Evolutionary conservation across 2,329 filamentous ascomycete species (phyloP).

Genomic region (Hymenoscyphus salicellus): DNA sequence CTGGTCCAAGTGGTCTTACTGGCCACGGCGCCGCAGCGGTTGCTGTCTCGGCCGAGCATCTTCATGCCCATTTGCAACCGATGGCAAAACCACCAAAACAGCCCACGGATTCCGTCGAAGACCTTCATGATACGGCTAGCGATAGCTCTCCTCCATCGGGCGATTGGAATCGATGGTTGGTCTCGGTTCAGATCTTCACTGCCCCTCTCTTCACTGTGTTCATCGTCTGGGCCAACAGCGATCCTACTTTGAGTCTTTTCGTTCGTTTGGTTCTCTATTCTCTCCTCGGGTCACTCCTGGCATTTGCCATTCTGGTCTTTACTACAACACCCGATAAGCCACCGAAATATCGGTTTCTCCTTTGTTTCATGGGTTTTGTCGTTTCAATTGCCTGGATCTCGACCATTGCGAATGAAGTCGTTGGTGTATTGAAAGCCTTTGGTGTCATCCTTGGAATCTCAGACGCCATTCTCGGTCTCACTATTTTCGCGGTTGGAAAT

Average conservation of each 20-base stretch:
- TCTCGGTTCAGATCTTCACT: slow-evolving; percentile 79
- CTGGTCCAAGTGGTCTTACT: slow-evolving; percentile 27
- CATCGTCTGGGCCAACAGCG: slow-evolving; percentile 69
- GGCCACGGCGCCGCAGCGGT: slow-evolving; percentile 37
- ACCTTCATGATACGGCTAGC: slow-evolving; percentile 10
- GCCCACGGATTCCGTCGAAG: slow-evolving; percentile 8
- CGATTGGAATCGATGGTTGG: slow-evolving; percentile 87
- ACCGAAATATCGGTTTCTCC: slow-evolving; percentile 69
- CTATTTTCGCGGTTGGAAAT: slow-evolving; percentile 94
- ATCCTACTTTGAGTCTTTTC: slow-evolving; percentile 55
- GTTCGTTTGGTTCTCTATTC: slow-evolving; percentile 59
- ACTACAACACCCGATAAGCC: slow-evolving; percentile 66
- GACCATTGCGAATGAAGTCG: slow-evolving; percentile 91
- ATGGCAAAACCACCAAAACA: not conserved
- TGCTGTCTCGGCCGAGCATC: slow-evolving; percentile 33
- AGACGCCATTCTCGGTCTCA: slow-evolving; percentile 90
- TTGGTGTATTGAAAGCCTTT: slow-evolving; percentile 87
- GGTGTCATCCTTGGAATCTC: slow-evolving; percentile 90
- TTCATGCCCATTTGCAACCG: slow-evolving; percentile 22
- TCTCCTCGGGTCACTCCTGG: slow-evolving; percentile 64
- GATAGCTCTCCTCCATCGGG: slow-evolving; percentile 14
- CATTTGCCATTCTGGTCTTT: slow-evolving; percentile 63
- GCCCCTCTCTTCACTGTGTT: slow-evolving; percentile 80
- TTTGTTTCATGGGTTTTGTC: slow-evolving; percentile 86
- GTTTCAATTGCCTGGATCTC: slow-evolving; percentile 96